These are phyloP conservation scores for Ilyonectria mors-panacis DNA, from an alignment of 2,329 filamentous ascomycete genomes.

Conservation along the genomic window DNA sequence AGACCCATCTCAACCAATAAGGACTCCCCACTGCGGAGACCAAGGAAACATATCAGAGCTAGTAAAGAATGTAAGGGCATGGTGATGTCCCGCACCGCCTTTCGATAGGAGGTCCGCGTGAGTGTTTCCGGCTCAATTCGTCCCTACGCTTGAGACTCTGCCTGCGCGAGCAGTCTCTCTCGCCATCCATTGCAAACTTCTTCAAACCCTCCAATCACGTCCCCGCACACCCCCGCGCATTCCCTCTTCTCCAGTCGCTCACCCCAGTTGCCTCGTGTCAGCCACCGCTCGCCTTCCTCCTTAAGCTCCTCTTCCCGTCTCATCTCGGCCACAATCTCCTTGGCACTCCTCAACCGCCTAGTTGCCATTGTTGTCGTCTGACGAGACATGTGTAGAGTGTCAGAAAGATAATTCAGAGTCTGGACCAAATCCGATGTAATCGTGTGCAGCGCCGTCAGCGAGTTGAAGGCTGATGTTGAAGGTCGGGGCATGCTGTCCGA, in stretches of 20 bases:
- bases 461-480: conserved; percentile 73
- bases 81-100: conserved; percentile 35
- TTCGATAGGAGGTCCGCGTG: conserved; percentile 17
- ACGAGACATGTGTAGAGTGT: conserved; percentile 93
- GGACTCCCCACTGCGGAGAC: conserved; percentile 23
- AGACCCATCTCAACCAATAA: conserved; percentile 28
- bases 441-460: conserved; percentile 77
- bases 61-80: conserved; percentile 23
- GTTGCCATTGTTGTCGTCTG: conserved; percentile 89
- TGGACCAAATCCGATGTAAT: conserved; percentile 82
- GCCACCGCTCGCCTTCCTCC: conserved; percentile 87
- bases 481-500: conserved; percentile 77
- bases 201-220: conserved; percentile 94
- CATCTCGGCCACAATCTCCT: conserved; percentile 89
- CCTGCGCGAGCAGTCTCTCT: conserved; percentile 78
- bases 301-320: conserved; percentile 84
- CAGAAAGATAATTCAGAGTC: conserved; percentile 87
- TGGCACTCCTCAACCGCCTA: conserved; percentile 83
- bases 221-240: conserved; percentile 86
- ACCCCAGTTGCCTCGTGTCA: conserved; percentile 87
- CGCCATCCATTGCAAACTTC: conserved; percentile 90
- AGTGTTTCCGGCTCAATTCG: conserved; percentile 4
- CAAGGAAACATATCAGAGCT: conserved; percentile 21
- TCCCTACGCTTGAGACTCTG: conserved; percentile 62
- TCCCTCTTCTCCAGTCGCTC: conserved; percentile 82